phyloP scores from a whole-genome alignment of 441 rosid species.

The Aleurites moluccanus region DNA sequence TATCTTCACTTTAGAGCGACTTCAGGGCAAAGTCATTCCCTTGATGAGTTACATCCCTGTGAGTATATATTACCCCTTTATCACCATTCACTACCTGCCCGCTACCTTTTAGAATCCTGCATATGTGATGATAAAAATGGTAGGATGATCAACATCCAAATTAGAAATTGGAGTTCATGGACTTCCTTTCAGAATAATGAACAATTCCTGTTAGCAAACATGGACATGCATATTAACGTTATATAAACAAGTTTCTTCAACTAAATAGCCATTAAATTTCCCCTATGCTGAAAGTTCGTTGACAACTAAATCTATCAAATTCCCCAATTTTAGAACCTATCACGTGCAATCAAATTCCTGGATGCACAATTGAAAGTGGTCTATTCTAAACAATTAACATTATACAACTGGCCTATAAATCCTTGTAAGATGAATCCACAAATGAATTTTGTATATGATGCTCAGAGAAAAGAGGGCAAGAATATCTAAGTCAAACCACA shows the following conservation, averaged over 20 bases:
- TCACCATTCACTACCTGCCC: conserved; percentile 97
- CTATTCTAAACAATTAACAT: background rate
- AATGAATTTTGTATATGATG: background rate
- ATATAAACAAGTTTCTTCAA: background rate
- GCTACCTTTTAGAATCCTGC: conserved; percentile 87
- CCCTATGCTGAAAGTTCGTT: background rate
- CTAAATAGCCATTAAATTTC: background rate
- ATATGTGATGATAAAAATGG: background rate
- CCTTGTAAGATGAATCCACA: background rate
- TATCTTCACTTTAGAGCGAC: background rate
- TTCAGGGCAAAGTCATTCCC: conserved; percentile 12
- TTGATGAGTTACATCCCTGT: conserved; percentile 49
- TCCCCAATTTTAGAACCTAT: background rate
- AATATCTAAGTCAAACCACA: background rate
- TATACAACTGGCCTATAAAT: background rate
- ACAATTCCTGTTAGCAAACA: background rate
- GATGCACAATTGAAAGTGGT: background rate
- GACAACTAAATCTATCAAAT: background rate
- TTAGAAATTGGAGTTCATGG: background rate
- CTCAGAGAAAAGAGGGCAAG: background rate
- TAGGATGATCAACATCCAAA: background rate
- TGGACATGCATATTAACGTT: no score
- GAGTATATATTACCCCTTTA: conserved; percentile 68
- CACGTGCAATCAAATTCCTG: background rate
- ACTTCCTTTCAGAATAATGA: background rate